Conservation (phyloP, 768 basidiomycete genomes). For the Clitopilus hobsonii region DNA sequence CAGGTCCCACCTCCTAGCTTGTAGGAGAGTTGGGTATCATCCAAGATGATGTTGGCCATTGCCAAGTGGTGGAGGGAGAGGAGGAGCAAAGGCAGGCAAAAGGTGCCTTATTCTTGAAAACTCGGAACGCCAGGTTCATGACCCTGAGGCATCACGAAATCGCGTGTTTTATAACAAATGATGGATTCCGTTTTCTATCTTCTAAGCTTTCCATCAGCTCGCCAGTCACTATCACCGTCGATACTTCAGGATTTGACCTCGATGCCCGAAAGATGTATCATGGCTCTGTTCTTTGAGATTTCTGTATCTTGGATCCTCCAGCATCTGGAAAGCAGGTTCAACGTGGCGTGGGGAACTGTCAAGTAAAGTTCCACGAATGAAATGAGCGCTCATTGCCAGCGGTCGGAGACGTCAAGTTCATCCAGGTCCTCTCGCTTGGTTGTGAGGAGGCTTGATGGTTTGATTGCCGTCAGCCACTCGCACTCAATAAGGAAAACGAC, state of each 20-base stretch:
- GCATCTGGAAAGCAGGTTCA: background rate
- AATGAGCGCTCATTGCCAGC: background rate
- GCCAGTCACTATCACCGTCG: too few relatives aligned
- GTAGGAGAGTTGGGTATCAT: background rate
- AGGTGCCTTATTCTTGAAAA: background rate
- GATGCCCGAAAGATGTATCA: too few relatives aligned
- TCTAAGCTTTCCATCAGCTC: too few relatives aligned
- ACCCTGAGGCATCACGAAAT: background rate
- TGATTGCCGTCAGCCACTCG: too few relatives aligned
- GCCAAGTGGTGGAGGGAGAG: background rate
- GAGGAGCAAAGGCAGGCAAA: too few relatives aligned
- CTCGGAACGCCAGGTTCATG: background rate
- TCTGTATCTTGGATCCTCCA: too few relatives aligned
- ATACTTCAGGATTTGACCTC: too few relatives aligned
- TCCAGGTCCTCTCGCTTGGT: background rate
- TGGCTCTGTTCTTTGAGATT: too few relatives aligned
- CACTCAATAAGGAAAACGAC: too few relatives aligned
- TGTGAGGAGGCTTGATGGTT: background rate
- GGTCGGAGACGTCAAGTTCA: background rate
- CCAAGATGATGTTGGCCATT: constrained; percentile 5
- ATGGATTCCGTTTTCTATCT: background rate
- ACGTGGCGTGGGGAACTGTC: background rate
- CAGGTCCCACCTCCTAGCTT: constrained; percentile 3
- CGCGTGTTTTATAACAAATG: background rate
- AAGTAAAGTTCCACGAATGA: background rate